Percentiles rank a stretch among this genome's conserved stretches.
Evolutionary conservation across 306 rosid species (phyloP).

Genomic region (Vigna radiata): DNA sequence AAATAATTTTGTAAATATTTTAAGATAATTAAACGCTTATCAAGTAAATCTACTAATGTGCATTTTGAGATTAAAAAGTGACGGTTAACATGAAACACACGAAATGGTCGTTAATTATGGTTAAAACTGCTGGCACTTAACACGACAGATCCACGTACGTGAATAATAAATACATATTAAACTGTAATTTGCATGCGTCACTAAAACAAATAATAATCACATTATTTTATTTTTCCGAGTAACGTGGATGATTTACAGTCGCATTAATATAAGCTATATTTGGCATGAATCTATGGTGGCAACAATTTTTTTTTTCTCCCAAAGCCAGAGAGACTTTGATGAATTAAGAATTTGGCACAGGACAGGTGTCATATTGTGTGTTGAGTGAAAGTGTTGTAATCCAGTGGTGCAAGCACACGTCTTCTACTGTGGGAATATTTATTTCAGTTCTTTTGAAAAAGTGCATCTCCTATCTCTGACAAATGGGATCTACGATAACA

Average conservation of each 20-base stretch:
- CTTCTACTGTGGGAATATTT: background rate
- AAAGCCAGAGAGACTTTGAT: constrained; percentile 27
- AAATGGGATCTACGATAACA: background rate
- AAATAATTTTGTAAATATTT: too few species aligned
- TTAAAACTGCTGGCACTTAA: background rate
- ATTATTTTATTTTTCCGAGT: constrained; percentile 2
- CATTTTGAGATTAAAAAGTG: too few species aligned
- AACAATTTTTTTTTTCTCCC: background rate
- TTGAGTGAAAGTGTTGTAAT: background rate
- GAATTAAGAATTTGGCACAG: background rate
- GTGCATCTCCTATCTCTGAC: background rate
- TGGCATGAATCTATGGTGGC: constrained; percentile 22
- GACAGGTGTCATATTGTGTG: constrained; percentile 33
- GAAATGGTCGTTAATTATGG: background rate
- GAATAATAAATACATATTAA: background rate
- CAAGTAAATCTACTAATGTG: too few species aligned
- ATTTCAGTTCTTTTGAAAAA: background rate
- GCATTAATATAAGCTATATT: background rate
- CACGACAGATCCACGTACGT: background rate
- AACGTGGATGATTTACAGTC: constrained; percentile 31
- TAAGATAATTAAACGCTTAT: too few species aligned
- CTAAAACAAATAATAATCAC: background rate
- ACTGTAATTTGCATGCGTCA: background rate
- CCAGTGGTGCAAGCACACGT: background rate
- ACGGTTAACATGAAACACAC: background rate